Base-by-base conservation (phyloP, 352 stramenopile genomes). In the Pythium dissimile region DNA sequence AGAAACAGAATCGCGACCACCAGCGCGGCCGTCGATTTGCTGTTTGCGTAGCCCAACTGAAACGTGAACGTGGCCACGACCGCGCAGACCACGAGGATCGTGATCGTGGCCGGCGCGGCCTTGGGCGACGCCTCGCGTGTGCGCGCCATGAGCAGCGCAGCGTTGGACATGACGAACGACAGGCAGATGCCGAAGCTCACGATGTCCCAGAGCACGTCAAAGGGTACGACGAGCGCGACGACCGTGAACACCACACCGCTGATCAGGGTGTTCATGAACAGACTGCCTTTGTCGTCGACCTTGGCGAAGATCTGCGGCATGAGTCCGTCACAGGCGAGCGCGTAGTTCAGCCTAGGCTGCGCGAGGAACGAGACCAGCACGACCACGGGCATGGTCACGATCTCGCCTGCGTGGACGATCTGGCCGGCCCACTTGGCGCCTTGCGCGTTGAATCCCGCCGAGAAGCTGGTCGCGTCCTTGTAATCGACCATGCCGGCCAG, bases 361-460 rank as follows among this genome's bases (percentile, higher is more conserved):
- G 91, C 89, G 15, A 98, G 66, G 56, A 98, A 91, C 35, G 77
- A 89, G 15, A 98, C 79, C 11, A 98, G 63, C 32, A 98, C 92
- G 35, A 98, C 94, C 23, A 98, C 64, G 0, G 94, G 94, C 64
- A 98, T 90, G n/a, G 90, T 97, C n/a, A 92, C 69, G 8, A 66
- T 80, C 57, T 86, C 75, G 62, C 75, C 75, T 11, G 72, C 75
- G n/a, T 68, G 75, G 18, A 85, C 75, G 35, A 85, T 71, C 38
- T 76, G 49, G 13, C 62, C 66, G 12, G 75, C 75, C 75, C 73
- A 86, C 41, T 75, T 55, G 15, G 61, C 24, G 4, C 50, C 44
- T 8, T 69, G 65, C 31, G 60, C 63, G 2, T 80, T 73, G 35
- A 86, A 84, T 4, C 73, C 76, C 0, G 39, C 45, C 0, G 64